Evolutionary conservation across 192 early-diverging fungal species (phyloP), one percentile per base, ranked within the genome.

Genomic region (Backusella tarrabulga): DNA sequence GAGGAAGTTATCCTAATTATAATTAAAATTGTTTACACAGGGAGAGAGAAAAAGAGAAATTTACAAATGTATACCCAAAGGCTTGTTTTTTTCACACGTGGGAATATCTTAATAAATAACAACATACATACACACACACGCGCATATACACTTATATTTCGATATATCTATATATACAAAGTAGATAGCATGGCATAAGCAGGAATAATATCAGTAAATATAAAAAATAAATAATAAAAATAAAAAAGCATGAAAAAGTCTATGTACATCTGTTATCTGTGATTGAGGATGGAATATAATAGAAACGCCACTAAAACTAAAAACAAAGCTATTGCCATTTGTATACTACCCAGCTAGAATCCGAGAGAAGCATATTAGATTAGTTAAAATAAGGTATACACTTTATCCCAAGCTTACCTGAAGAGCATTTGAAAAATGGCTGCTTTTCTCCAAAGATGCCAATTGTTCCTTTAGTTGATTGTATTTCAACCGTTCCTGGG

Each of bases 261-360:
- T 29, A 63, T 29, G 12, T 26, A 23, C 8, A 63, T 3, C 4
- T 63, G 56, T 14, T 60, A 63, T 63, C 11, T 12, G 26, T 63
- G 23, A 29, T 14, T 11, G 46, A 50, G 15, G 6, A 50, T 50
- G 15, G 46, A 50, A 50, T 50, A 50, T 19, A 52, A n/a, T 52
- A 63, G 23, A 26, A 63, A 14, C 0, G 56, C 23, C 6, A 63
- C 26, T 29, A 63, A 12, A 23, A 12, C 56, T 29, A 29, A 12
- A 23, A 63, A 85, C 84, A 83, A 82, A 87, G 23, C 85, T 84
- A 82, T 87, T 87, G 68, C 84, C 68, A 19, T 85, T 85, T 6
- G 87, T 63, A 63, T 63, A 14, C 56, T 63, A 88, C 26, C 86
- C 86, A 54, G 88, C 78, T 26, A 90, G 38, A 40, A 40, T 40